A percentile compares a stretch with the other conserved stretches of the same genome.
Conservation (phyloP, 2,329 filamentous ascomycete species). For the Stagonosporopsis rhizophila region DNA sequence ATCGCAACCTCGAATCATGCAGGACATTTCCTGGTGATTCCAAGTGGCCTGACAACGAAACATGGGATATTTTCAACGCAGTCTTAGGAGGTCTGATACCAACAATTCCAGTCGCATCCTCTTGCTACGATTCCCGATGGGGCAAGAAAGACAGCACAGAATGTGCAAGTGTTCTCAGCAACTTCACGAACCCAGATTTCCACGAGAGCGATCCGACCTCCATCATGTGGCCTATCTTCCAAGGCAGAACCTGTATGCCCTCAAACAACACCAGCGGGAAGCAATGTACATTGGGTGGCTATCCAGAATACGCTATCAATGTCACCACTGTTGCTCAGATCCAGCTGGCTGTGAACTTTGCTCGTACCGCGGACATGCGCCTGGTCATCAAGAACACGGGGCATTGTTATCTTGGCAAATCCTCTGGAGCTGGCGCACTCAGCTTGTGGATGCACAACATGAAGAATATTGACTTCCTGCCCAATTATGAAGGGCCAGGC, state of each 20-base stretch:
- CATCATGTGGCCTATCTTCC: conserved; percentile 26
- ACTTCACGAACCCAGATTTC: conserved; percentile 20
- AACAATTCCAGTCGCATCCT: not conserved
- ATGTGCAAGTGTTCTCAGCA: conserved; percentile 8
- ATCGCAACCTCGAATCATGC: not conserved
- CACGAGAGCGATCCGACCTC: conserved; percentile 23
- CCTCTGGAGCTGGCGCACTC: conserved; percentile 12
- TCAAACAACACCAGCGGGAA: conserved; percentile 2
- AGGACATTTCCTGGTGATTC: not conserved
- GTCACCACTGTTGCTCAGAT: conserved; percentile 18
- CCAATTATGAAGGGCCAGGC: conserved; percentile 1
- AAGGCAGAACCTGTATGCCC: conserved; percentile 27
- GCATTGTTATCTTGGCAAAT: conserved; percentile 23
- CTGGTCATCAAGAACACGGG: conserved; percentile 26
- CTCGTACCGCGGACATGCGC: conserved; percentile 17
- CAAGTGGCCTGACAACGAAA: not conserved
- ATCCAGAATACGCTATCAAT: conserved; percentile 19
- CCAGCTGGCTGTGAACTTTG: conserved; percentile 21
- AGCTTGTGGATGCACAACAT: conserved; percentile 19
- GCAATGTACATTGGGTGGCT: conserved; percentile 12
- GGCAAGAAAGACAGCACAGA: not conserved
- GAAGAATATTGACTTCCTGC: conserved; percentile 14
- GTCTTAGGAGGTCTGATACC: not conserved
- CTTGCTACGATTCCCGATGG: not conserved
- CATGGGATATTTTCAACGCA: not conserved